These are phyloP conservation scores for Dissophora ornata DNA, from an alignment of 192 early-diverging fungal species.

Conservation along the genomic window DNA sequence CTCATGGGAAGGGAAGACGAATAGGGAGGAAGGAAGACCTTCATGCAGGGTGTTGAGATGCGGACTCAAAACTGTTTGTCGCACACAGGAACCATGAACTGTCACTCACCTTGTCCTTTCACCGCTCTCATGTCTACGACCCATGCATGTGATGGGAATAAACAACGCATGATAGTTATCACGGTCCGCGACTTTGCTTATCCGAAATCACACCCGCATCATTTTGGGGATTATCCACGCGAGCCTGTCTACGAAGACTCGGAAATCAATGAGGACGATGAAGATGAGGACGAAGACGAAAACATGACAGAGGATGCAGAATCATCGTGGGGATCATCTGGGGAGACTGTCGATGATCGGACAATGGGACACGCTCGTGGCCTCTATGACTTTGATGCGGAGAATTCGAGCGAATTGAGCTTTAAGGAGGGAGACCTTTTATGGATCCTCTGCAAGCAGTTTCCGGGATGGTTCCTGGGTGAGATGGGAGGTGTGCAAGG, in stretches of 20 bases:
- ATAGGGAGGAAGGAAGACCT: too few species aligned
- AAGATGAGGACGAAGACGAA: slow-evolving; percentile 19
- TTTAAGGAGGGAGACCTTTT: slow-evolving; percentile 73
- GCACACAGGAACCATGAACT: too few species aligned
- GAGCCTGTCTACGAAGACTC: slow-evolving; percentile 34
- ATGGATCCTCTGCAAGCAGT: slow-evolving; percentile 75
- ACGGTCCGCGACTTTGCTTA: slow-evolving; percentile 42
- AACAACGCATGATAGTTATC: too few species aligned
- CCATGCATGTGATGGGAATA: too few species aligned
- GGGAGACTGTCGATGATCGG: slow-evolving; percentile 48
- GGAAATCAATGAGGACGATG: slow-evolving; percentile 23
- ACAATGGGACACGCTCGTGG: slow-evolving; percentile 63
- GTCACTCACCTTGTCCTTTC: too few species aligned
- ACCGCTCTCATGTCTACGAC: too few species aligned
- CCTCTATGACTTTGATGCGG: slow-evolving; percentile 79
- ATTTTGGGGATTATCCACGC: slow-evolving; percentile 35
- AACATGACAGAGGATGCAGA: neutral
- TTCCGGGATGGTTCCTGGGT: slow-evolving; percentile 79
- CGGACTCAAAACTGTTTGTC: too few species aligned
- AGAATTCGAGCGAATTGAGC: slow-evolving; percentile 73
- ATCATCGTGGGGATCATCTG: too few species aligned
- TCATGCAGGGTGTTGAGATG: too few species aligned
- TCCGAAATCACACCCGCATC: slow-evolving; percentile 34
- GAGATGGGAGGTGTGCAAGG: slow-evolving; percentile 69
- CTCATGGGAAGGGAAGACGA: too few species aligned